Percentiles rank a stretch among this genome's conserved stretches.
Conservation (phyloP, 305 asterid genomes). For the Fraxinus angustifolia region DNA sequence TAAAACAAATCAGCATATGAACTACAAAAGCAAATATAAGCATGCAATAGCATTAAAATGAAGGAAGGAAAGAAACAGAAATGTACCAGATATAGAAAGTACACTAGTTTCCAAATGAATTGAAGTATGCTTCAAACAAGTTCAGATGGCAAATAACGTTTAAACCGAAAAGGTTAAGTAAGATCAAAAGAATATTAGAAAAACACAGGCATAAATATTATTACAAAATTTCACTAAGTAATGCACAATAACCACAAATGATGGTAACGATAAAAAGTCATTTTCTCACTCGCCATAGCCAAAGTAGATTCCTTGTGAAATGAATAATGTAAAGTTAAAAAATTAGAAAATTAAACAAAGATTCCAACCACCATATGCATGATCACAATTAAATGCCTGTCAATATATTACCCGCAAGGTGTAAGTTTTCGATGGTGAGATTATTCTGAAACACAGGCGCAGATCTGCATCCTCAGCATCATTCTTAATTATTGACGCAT, state of each 20-base stretch:
- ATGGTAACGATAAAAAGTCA: background rate
- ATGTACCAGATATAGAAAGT: background rate
- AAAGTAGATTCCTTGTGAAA: background rate
- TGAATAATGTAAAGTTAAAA: background rate
- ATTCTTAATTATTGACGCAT: constrained; percentile 78
- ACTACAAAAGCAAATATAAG: background rate
- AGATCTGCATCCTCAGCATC: constrained; percentile 95
- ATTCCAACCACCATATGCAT: constrained; percentile 6
- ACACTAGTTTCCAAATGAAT: background rate
- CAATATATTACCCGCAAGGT: constrained; percentile 68
- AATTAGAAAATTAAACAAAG: background rate
- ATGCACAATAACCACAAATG: background rate
- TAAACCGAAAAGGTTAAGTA: background rate
- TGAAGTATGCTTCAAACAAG: background rate
- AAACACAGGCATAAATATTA: background rate
- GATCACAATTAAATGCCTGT: constrained; percentile 18
- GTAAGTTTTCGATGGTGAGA: constrained; percentile 78
- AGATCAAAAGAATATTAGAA: background rate
- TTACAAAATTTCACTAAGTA: background rate
- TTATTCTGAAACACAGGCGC: constrained; percentile 92
- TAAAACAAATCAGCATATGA: background rate
- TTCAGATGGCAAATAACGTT: background rate
- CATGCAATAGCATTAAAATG: background rate
- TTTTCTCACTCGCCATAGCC: background rate
- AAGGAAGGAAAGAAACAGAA: background rate